Evolutionary conservation across 73 alveolate species (phyloP).

Genomic region (Paraurostyla sp.): DNA sequence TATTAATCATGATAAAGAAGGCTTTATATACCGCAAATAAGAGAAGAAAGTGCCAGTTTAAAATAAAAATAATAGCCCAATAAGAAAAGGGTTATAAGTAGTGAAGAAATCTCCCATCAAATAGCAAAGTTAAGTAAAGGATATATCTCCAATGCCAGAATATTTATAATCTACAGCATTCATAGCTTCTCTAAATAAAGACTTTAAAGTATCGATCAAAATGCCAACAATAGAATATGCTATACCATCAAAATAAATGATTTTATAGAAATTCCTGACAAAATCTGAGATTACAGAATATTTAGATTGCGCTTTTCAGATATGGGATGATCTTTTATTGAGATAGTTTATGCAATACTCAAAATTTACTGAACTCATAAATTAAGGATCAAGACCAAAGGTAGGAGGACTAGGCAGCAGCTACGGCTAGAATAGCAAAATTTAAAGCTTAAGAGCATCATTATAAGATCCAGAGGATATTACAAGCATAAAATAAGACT

Average conservation of each 20-base stretch:
- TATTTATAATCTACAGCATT: background rate
- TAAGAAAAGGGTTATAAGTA: background rate
- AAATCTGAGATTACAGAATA: background rate
- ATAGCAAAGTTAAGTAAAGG: too few species aligned
- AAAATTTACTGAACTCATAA: background rate
- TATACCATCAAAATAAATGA: background rate
- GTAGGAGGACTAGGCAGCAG: background rate
- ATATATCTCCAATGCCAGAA: background rate
- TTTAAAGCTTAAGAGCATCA: too few species aligned
- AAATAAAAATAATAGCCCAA: background rate
- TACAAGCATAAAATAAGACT: too few species aligned
- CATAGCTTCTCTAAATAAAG: background rate
- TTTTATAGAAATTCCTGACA: background rate
- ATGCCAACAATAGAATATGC: constrained; percentile 18
- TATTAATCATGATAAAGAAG: background rate
- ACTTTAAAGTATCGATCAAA: constrained; percentile 7
- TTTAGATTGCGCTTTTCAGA: background rate
- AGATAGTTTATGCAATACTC: background rate
- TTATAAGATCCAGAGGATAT: too few species aligned
- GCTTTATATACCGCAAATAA: background rate
- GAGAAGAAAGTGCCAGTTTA: background rate
- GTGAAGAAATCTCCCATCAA: background rate
- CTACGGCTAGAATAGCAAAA: too few species aligned
- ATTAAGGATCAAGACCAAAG: background rate
- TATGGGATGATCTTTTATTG: constrained; percentile 7